These are phyloP conservation scores for Physcomitrellopsis africana DNA, from an alignment of 225 moss, liverwort and hornwort genomes.

Conservation along the genomic window DNA sequence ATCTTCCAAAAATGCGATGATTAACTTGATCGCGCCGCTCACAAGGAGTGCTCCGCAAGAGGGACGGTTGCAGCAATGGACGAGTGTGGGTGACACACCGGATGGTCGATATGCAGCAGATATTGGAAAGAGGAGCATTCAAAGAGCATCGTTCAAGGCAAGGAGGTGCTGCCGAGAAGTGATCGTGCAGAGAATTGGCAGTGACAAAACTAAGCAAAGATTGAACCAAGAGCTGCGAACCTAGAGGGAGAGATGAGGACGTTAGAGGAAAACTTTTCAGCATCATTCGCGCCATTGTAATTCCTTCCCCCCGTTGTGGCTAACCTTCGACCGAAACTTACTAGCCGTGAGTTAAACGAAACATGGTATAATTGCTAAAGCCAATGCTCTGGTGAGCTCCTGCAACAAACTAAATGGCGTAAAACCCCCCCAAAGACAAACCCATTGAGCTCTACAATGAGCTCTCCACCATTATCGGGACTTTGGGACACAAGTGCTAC, in stretches of 20 bases:
- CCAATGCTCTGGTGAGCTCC: too few species aligned
- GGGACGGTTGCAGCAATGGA: neutral
- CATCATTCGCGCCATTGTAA: constrained; percentile 20
- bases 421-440: too few species aligned
- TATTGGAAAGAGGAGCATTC: neutral
- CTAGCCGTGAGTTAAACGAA: too few species aligned
- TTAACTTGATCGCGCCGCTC: neutral
- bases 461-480: too few species aligned
- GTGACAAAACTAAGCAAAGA: constrained; percentile 27
- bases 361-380: too few species aligned
- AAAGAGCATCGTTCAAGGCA: neutral
- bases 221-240: constrained; percentile 13
- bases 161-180: neutral
- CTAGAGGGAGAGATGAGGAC: constrained; percentile 8
- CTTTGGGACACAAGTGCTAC: too few species aligned
- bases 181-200: neutral
- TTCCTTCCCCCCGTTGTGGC: neutral
- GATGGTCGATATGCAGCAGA: constrained; percentile 11
- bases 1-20: neutral
- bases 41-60: neutral
- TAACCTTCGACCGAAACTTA: too few species aligned
- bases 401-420: too few species aligned
- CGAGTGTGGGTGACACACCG: constrained; percentile 2
- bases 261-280: constrained; percentile 3
- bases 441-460: too few species aligned